Evolutionary conservation across 2,329 filamentous ascomycete genomes (phyloP).

Genomic region (Dothiorella sarmentorum): DNA sequence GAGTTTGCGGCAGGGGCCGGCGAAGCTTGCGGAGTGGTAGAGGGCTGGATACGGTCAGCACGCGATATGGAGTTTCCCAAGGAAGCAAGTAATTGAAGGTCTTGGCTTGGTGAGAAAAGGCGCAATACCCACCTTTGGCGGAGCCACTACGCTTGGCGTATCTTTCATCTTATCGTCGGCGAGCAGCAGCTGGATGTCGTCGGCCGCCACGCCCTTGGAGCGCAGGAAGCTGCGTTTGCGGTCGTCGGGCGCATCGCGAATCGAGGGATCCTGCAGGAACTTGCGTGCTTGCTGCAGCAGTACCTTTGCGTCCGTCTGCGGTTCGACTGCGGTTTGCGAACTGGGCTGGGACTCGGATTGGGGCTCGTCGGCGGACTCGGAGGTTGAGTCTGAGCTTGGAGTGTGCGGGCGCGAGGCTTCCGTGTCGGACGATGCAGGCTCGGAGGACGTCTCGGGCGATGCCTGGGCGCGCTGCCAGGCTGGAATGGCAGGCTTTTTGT

Average conservation of each 20-base stretch:
- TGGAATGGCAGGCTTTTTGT: conserved; percentile 22
- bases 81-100: background rate
- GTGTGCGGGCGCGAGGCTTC: background rate
- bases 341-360: conserved; percentile 19
- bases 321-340: conserved; percentile 19
- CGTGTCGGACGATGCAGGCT: conserved; percentile 13
- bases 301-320: background rate
- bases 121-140: background rate
- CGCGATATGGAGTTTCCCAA: background rate
- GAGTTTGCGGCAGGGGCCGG: background rate
- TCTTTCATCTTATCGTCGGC: conserved; percentile 27
- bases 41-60: conserved; percentile 4
- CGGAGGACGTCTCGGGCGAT: conserved; percentile 18
- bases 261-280: conserved; percentile 73
- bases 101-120: background rate
- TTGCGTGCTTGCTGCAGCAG: conserved; percentile 64
- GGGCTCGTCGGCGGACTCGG: conserved; percentile 22
- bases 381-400: conserved; percentile 20
- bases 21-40: background rate
- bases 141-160: background rate
- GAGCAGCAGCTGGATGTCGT: conserved; percentile 68
- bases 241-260: conserved; percentile 65
- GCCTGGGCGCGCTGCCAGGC: conserved; percentile 33
- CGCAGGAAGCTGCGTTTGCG: conserved; percentile 74
- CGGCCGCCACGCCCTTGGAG: conserved; percentile 66